Base-by-base conservation (phyloP, 768 basidiomycete species). In the Sporobolomyces pararoseus region DNA sequence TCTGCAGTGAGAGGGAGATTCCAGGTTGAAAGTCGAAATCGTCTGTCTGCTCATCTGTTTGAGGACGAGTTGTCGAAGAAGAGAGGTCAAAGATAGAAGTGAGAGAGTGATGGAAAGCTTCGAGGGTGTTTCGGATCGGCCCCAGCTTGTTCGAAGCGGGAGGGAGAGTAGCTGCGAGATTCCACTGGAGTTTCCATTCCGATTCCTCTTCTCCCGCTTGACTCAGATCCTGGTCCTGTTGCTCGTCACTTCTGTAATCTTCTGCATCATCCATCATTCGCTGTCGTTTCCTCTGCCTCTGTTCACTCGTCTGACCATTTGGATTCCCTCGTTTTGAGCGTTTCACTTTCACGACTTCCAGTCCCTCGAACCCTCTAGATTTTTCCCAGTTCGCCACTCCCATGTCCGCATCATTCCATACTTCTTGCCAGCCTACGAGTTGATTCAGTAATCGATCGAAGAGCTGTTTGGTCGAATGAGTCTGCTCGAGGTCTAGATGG, bases 121-220 rank as follows among this genome's bases (percentile, higher is more conserved):
- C 72, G 64, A 73, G 32, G 13, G 67, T 69, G 51, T 69, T 68
- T 1, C 72, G 64, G 17, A 73, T 63, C 1, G 67, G 72, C 0
- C 42, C 65, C 37, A 73, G 37, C 3, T 49, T 27, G 3, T 67
- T 50, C 32, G 50, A 39, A 21, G 50, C 5, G 5, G 23, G 25
- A 1, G 21, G 3, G 0, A 31, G 1, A 4, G n/a, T 2, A 13
- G 35, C n/a, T 23, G 44, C 13, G 17, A 31, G 29, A 53, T 71
- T 37, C 72, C 72, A 73, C 12, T 57, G 25, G 49, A 73, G 67
- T 12, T 37, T 32, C 71, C 67, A n/a, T n/a, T 42, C 39, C 39
- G 17, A 69, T 25, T 42, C 64, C 17, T n/a, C 35, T 2, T 50
- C 61, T 0, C 23, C 50, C 7, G 12, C 61, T 21, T n/a, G 7